Evolutionary conservation across 306 rosid species (phyloP).

Genomic region (Cicer yamashitae): DNA sequence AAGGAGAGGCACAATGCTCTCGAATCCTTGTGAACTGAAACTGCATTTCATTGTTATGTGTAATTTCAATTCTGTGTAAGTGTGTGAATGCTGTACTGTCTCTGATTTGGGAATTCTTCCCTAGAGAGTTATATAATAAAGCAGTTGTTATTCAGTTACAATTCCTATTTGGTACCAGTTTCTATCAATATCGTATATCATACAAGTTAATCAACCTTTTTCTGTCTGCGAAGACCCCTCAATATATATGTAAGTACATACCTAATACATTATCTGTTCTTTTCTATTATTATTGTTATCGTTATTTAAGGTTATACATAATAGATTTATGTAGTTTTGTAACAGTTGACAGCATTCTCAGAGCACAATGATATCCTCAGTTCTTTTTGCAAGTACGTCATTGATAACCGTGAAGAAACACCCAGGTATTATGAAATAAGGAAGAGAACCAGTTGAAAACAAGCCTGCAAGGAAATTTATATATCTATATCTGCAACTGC

Average conservation of each 20-base stretch:
- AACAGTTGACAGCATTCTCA: not conserved
- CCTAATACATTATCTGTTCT: too few relatives aligned
- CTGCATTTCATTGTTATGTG: not conserved
- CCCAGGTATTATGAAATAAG: not conserved
- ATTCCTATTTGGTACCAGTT: not conserved
- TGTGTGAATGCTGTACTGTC: not conserved
- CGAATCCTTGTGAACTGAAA: not conserved
- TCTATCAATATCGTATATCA: not conserved
- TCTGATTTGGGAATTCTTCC: not conserved
- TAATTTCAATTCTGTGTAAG: not conserved
- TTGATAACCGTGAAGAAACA: conserved; percentile 19
- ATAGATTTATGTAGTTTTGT: not conserved
- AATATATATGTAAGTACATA: not conserved
- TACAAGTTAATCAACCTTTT: not conserved
- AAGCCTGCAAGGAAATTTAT: not conserved
- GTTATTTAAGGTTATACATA: not conserved
- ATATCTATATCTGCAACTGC: conserved; percentile 8
- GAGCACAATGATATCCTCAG: conserved; percentile 19
- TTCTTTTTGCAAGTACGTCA: conserved; percentile 4
- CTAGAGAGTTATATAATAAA: not conserved
- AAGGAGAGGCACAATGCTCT: not conserved
- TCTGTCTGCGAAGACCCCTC: not conserved
- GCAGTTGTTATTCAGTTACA: not conserved
- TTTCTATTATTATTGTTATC: not conserved
- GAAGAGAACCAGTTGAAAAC: conserved; percentile 14